Conservation (phyloP, 257 asterid species). For the Ocimum tenuiflorum region DNA sequence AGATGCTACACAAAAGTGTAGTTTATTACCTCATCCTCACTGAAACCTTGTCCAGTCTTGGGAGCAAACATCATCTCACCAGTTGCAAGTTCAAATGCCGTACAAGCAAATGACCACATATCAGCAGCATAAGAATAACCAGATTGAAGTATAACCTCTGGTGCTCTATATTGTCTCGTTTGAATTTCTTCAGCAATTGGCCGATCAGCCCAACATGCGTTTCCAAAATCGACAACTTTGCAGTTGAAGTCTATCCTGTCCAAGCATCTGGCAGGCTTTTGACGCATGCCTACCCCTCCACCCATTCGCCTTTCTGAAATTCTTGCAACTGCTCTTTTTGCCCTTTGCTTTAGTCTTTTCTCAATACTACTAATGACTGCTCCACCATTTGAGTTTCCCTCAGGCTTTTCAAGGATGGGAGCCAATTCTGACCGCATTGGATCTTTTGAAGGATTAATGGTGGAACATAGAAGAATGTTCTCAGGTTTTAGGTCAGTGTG, state of each 20-base stretch:
- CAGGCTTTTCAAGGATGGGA: slow-evolving; percentile 77
- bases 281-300: slow-evolving; percentile 27
- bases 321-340: slow-evolving; percentile 91
- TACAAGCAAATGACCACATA: slow-evolving; percentile 98
- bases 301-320: slow-evolving; percentile 77
- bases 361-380: slow-evolving; percentile 49
- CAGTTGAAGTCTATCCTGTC: slow-evolving; percentile 82
- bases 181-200: slow-evolving; percentile 87
- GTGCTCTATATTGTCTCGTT: slow-evolving; percentile 97
- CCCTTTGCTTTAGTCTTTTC: slow-evolving; percentile 85
- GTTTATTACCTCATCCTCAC: slow-evolving; percentile 80
- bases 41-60: slow-evolving; percentile 78
- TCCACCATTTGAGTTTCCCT: slow-evolving; percentile 69
- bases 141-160: slow-evolving; percentile 80
- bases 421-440: slow-evolving; percentile 66
- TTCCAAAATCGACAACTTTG: slow-evolving; percentile 96
- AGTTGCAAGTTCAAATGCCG: slow-evolving; percentile 93
- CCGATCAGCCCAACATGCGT: slow-evolving; percentile 89
- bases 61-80: slow-evolving; percentile 99
- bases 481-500: slow-evolving; percentile 96
- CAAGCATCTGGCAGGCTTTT: slow-evolving; percentile 63
- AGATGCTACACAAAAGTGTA: neutral
- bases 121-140: slow-evolving; percentile 89
- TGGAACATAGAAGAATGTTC: slow-evolving; percentile 71
- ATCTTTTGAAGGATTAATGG: slow-evolving; percentile 84